phyloP scores from a whole-genome alignment of 140 eudicot genomes.

The Oenanthe javanica region DNA sequence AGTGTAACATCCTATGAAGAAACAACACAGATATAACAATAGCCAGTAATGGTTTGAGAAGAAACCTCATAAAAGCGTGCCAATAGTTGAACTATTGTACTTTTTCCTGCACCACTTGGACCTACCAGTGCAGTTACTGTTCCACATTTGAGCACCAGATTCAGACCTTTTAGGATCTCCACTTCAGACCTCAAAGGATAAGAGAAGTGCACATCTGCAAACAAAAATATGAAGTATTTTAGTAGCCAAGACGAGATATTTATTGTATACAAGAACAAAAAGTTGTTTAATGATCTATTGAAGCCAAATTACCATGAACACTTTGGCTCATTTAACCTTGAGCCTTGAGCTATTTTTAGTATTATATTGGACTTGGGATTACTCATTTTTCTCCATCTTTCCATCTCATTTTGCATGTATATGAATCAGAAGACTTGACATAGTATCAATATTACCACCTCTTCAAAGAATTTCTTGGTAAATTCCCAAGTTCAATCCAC shows the following conservation, averaged over 20 bases:
- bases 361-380: not conserved
- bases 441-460: not conserved
- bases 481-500: not conserved
- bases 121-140: conserved; percentile 91
- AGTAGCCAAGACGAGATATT: not conserved
- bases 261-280: not conserved
- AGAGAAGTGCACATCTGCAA: conserved; percentile 77
- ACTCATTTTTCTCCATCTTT: not conserved
- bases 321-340: not conserved
- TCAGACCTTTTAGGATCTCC: conserved; percentile 62
- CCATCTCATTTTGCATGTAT: not conserved
- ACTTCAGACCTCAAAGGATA: conserved; percentile 98
- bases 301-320: not conserved
- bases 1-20: conserved; percentile 9
- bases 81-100: conserved; percentile 91
- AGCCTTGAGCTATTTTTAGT: not conserved
- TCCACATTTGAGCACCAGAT: conserved; percentile 78
- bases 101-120: conserved; percentile 96
- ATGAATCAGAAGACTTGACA: not conserved
- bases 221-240: conserved; percentile 9
- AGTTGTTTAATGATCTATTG: not conserved
- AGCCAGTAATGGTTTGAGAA: not conserved
- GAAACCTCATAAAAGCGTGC: conserved; percentile 97
- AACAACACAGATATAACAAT: not conserved
- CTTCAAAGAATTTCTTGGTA: not conserved